Base-by-base conservation (phyloP, 495 filamentous ascomycete genomes). In the Aspergillus kassunensis region DNA sequence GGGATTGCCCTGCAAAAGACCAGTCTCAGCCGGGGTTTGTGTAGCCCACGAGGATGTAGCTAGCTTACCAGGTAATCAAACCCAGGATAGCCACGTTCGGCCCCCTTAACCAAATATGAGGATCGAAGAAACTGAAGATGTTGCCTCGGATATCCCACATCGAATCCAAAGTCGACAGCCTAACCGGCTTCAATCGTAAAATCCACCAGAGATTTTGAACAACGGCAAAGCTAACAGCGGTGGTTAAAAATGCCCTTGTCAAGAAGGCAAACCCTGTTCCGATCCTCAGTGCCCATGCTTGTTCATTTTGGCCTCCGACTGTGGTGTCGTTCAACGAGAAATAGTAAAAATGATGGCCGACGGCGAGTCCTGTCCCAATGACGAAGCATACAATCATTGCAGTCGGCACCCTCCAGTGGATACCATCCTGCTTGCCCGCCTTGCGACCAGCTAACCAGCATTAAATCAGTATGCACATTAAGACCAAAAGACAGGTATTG, bases 291-390 rank as follows among this genome's bases (percentile, higher is more conserved):
- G 45, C 11, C 45, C 45, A 49, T 36, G 25, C 33, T 10, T 49
- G 45, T n/a, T 49, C 12, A n/a, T 20, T 39, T 29, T 49, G 45
- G 2, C 33, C 21, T 6, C 19, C 19, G 11, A 49, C 45, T 1
- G 12, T 15, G 4, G 45, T 49, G 2, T 24, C 45, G 15, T 49
- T n/a, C 45, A 49, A 20, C 0, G 45, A 49, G 24, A n/a, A 49
- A n/a, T 49, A 49, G 34, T 49, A 49, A 37, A 49, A 49, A 19
- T 49, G 45, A 20, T 49, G 45, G n/a, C 33, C 45, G 8, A 49
- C 16, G 8, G 45, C 45, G 21, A 49, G 16, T 20, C 33, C 45
- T 11, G 39, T 1, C 12, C 33, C 45, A 1, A 49, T 29, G 21
- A 49, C 13, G 6, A 8, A 49, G 16, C 45, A 49, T 4, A 39